phyloP scores from a whole-genome alignment of 768 basidiomycete species.

The Dioszegia hungarica region DNA sequence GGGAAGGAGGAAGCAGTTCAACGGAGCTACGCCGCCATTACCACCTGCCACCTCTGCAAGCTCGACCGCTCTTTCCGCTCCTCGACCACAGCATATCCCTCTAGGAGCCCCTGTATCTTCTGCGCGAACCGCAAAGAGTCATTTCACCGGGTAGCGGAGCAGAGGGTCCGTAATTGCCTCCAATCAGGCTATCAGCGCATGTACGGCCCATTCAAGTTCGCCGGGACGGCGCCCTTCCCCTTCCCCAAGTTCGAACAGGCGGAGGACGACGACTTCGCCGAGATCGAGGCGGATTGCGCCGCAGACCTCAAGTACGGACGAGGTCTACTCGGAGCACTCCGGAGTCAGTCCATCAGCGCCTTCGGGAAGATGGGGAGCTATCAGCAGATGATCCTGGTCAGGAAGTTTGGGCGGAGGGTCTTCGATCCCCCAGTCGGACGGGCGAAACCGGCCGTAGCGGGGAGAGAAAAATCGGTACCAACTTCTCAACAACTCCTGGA shows the following conservation, averaged over 20 bases:
- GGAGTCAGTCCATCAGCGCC: background rate
- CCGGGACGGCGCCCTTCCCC: background rate
- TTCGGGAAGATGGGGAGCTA: background rate
- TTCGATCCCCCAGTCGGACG: background rate
- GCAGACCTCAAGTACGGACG: background rate
- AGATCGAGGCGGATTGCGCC: background rate
- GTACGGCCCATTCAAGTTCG: constrained; percentile 2
- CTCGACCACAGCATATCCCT: background rate
- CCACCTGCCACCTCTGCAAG: constrained; percentile 2
- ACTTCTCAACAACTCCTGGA: background rate
- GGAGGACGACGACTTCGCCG: background rate
- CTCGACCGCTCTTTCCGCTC: background rate
- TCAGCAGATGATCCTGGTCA: background rate
- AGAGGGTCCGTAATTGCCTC: background rate
- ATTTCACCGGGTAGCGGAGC: background rate
- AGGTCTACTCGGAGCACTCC: background rate
- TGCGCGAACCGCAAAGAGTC: background rate
- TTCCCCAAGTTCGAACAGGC: background rate
- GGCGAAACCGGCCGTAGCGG: background rate
- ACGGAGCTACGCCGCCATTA: background rate
- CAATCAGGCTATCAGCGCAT: constrained; percentile 1
- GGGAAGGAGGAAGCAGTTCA: background rate
- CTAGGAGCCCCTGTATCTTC: background rate
- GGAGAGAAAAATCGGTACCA: too few relatives aligned
- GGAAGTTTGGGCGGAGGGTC: constrained; percentile 1